phyloP scores from a whole-genome alignment of 345 rosid species.

The Erodium maritimum region DNA sequence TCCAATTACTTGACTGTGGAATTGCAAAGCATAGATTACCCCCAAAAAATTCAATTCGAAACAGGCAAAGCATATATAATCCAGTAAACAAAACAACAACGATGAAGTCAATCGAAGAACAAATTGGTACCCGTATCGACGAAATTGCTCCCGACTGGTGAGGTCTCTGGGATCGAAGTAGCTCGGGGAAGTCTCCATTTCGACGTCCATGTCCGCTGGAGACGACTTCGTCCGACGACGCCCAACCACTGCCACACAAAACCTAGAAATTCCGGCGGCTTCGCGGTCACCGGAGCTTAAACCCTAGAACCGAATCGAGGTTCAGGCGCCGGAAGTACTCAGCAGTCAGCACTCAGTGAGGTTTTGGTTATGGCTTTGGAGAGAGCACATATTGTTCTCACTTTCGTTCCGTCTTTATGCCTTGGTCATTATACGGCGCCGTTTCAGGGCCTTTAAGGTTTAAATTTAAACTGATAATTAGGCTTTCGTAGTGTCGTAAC shows the following conservation, averaged over 20 bases:
- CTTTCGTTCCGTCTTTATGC: too few species aligned
- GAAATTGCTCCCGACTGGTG: conserved; percentile 56
- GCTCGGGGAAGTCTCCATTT: conserved; percentile 70
- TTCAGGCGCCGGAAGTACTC: background rate
- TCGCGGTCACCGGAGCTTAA: background rate
- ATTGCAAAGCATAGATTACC: background rate
- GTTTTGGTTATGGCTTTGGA: too few species aligned
- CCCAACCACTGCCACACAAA: background rate
- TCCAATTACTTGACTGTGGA: background rate
- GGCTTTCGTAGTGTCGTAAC: too few species aligned
- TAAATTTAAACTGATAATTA: too few species aligned
- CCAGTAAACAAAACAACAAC: background rate
- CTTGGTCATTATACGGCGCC: too few species aligned
- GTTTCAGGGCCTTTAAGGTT: too few species aligned
- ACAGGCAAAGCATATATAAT: background rate
- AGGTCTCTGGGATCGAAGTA: conserved; percentile 63
- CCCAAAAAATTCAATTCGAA: background rate
- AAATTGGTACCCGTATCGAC: conserved; percentile 69
- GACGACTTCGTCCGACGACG: background rate
- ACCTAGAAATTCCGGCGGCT: background rate
- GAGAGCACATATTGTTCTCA: too few species aligned
- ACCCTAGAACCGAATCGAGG: background rate
- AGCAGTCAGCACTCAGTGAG: background rate
- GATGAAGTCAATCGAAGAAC: background rate
- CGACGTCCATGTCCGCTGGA: conserved; percentile 34